These are phyloP conservation scores for Parastagonospora avenae DNA, from an alignment of 2,329 filamentous ascomycete species.

Conservation along the genomic window DNA sequence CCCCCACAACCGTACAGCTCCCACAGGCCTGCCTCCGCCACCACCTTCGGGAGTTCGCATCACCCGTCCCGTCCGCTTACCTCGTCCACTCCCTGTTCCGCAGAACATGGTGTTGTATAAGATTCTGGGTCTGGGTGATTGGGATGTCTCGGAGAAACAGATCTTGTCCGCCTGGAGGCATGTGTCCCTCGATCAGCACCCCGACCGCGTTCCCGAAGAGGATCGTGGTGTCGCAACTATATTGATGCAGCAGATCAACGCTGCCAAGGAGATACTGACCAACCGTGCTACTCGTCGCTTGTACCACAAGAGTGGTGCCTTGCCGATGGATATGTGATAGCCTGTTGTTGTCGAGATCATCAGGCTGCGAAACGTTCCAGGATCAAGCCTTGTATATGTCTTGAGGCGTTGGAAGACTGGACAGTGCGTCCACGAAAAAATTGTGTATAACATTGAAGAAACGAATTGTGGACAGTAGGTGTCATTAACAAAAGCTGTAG, in stretches of 20 bases:
- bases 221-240: conserved; percentile 17
- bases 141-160: conserved; percentile 10
- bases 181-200: conserved; percentile 21
- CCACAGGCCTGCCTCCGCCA: conserved; percentile 1
- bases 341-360: not conserved
- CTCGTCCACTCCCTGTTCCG: conserved; percentile 2
- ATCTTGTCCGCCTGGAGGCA: conserved; percentile 25
- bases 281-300: conserved; percentile 9
- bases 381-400: too few relatives aligned
- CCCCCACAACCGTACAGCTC: too few relatives aligned
- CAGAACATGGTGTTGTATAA: conserved; percentile 22
- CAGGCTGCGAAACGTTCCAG: too few relatives aligned
- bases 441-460: too few relatives aligned
- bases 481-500: not conserved
- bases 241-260: conserved; percentile 33
- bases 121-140: conserved; percentile 18
- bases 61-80: not conserved
- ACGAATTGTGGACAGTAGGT: too few relatives aligned
- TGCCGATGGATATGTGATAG: conserved; percentile 11
- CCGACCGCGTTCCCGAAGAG: conserved; percentile 21
- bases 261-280: conserved; percentile 28
- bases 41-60: not conserved
- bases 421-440: too few relatives aligned
- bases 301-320: conserved; percentile 15
- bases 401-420: too few relatives aligned